phyloP scores from a whole-genome alignment of 1,284 basidiomycete genomes.

The Papiliotrema laurentii region DNA sequence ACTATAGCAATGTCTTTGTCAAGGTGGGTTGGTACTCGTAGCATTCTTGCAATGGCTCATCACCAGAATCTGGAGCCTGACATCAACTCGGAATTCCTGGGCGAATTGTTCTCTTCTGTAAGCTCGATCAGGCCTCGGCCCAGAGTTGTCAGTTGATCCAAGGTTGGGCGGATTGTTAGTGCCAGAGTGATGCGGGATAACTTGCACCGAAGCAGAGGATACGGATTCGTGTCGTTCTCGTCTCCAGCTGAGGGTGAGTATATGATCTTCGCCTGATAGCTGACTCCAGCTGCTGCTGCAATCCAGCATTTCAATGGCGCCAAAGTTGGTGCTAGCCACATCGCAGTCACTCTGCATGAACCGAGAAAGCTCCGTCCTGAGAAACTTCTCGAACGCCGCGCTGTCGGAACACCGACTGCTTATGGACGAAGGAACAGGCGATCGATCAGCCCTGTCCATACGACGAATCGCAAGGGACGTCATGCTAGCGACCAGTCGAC shows the following conservation, averaged over 20 bases:
- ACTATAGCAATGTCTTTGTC: conserved; percentile 79
- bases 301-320: conserved; percentile 25
- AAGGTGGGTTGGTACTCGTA: conserved; percentile 19
- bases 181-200: conserved; percentile 92
- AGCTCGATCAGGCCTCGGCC: conserved; percentile 19
- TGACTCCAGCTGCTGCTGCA: conserved; percentile 19
- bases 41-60: conserved; percentile 5
- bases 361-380: conserved; percentile 31
- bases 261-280: background rate
- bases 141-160: conserved; percentile 2
- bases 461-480: too few relatives aligned
- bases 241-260: conserved; percentile 70
- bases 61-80: conserved; percentile 83
- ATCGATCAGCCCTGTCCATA: background rate
- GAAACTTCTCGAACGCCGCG: conserved; percentile 24
- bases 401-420: conserved; percentile 1
- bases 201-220: conserved; percentile 74
- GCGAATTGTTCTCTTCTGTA: conserved; percentile 72
- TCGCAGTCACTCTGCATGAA: conserved; percentile 33
- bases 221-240: conserved; percentile 91
- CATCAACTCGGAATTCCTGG: conserved; percentile 76
- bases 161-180: conserved; percentile 83
- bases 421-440: conserved; percentile 2
- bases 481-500: background rate
- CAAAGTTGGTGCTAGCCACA: conserved; percentile 18